phyloP scores from a whole-genome alignment of 345 rosid species.

The Populus tremula region DNA sequence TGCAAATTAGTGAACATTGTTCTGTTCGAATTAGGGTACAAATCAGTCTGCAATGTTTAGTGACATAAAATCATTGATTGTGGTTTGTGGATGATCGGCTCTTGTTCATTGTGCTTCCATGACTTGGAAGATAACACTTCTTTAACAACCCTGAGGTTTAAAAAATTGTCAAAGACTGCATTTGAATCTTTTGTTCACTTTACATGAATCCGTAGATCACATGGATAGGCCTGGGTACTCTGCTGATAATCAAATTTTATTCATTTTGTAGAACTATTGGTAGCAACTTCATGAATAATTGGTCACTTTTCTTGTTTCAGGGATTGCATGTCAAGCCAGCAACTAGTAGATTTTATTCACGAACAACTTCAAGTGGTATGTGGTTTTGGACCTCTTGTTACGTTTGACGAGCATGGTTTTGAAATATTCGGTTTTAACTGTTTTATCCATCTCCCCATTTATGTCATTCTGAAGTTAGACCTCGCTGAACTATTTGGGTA shows the following conservation, averaged over 20 bases:
- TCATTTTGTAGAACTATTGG: not conserved
- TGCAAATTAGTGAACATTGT: not conserved
- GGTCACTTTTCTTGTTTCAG: constrained; percentile 40
- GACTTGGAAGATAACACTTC: not conserved
- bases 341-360: constrained; percentile 82
- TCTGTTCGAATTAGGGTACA: not conserved
- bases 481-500: not conserved
- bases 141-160: not conserved
- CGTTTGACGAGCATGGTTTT: not conserved
- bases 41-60: not conserved
- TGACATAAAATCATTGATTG: not conserved
- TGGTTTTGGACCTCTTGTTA: not conserved
- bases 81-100: not conserved
- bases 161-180: not conserved
- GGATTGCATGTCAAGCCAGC: constrained; percentile 99
- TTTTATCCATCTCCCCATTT: not conserved
- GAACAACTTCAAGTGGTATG: constrained; percentile 67
- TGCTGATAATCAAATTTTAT: not conserved
- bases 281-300: not conserved
- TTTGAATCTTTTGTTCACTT: not conserved
- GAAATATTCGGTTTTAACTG: not conserved
- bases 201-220: not conserved
- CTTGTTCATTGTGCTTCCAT: not conserved
- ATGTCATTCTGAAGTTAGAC: not conserved
- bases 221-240: not conserved